Conservation (phyloP, 257 asterid species). For the Cordia subcordata region DNA sequence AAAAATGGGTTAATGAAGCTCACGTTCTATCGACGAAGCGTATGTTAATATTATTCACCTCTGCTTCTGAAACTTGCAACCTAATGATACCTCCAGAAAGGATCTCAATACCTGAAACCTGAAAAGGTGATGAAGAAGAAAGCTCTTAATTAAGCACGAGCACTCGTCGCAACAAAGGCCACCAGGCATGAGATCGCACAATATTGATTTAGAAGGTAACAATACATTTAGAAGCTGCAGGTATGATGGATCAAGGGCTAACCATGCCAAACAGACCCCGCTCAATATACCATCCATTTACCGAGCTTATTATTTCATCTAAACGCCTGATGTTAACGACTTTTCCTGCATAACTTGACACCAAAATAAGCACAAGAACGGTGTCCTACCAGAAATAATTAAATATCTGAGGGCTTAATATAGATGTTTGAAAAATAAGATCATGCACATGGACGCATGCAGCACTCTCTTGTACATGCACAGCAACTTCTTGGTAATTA, state of each 20-base stretch:
- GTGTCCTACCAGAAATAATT: constrained; percentile 41
- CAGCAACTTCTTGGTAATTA: no score
- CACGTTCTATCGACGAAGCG: constrained; percentile 95
- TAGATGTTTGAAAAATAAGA: not conserved
- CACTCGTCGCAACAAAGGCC: not conserved
- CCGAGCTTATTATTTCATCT: constrained; percentile 86
- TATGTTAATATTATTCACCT: constrained; percentile 75
- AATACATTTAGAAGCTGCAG: not conserved
- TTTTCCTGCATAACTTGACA: constrained; percentile 87
- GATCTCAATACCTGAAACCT: constrained; percentile 94
- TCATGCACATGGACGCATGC: no score
- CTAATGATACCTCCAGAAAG: constrained; percentile 95
- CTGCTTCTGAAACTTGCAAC: constrained; percentile 92
- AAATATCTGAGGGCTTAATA: constrained; percentile 6
- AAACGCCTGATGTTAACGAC: constrained; percentile 81
- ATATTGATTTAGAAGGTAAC: not conserved
- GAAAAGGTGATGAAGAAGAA: constrained; percentile 11
- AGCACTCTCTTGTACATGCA: no score
- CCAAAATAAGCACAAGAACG: constrained; percentile 29
- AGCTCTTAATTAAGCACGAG: not conserved
- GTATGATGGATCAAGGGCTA: constrained; percentile 24
- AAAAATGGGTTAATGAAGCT: constrained; percentile 19
- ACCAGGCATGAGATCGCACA: not conserved
- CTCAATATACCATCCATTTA: constrained; percentile 97
- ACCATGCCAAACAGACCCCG: constrained; percentile 99